Percentiles rank a stretch among this genome's conserved stretches.
phyloP scores from a whole-genome alignment of 306 rosid species.

The Bauhinia variegata region DNA sequence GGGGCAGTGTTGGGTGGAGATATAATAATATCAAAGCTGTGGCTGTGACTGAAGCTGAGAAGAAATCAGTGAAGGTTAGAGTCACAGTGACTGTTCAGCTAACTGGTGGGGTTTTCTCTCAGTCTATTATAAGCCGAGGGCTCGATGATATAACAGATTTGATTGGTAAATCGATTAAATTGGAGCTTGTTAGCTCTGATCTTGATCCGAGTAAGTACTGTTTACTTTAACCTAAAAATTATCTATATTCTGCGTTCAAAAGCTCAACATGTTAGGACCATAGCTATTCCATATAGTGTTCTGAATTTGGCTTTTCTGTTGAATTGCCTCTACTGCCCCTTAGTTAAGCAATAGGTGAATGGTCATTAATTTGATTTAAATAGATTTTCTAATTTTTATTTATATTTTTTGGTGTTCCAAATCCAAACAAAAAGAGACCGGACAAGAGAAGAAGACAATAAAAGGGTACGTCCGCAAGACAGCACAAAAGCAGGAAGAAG shows the following conservation, averaged over 20 bases:
- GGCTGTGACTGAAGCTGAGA: neutral
- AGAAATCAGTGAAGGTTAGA: conserved; percentile 29
- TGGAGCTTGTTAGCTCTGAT: conserved; percentile 62
- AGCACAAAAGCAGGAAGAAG: neutral
- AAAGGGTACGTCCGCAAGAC: conserved; percentile 43
- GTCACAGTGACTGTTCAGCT: conserved; percentile 45
- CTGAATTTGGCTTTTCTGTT: too few relatives aligned
- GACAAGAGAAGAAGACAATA: conserved; percentile 46
- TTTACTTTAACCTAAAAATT: neutral
- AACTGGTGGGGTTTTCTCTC: conserved; percentile 48
- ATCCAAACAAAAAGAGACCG: conserved; percentile 51
- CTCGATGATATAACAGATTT: conserved; percentile 57
- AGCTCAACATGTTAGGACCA: too few relatives aligned
- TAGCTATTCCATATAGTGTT: too few relatives aligned
- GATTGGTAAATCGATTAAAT: conserved; percentile 49
- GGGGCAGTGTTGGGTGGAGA: neutral
- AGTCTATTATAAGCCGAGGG: conserved; percentile 40
- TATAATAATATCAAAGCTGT: conserved; percentile 28
- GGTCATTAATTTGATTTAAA: too few relatives aligned
- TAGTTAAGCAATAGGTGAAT: too few relatives aligned
- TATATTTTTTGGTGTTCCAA: too few relatives aligned
- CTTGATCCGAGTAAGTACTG: conserved; percentile 58
- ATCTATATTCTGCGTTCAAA: too few relatives aligned
- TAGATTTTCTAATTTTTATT: too few relatives aligned
- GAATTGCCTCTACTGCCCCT: too few relatives aligned